Conservation (phyloP, 1,284 basidiomycete species). For the Naganishia cerealis region DNA sequence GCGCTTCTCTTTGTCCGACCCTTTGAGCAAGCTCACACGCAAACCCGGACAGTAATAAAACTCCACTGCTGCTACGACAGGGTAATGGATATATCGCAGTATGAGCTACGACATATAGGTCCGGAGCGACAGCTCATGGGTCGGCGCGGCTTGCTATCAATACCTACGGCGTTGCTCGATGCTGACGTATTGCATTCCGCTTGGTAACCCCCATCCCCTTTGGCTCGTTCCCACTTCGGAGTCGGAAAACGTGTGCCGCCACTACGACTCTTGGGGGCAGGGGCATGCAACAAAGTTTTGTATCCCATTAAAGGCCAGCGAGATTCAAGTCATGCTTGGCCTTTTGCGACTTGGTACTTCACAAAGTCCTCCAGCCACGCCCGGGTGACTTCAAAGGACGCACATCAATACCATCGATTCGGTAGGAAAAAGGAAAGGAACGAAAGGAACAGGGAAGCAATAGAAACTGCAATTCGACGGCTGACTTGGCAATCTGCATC, state of each 20-base stretch:
- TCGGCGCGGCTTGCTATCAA: neutral
- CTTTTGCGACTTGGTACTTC: neutral
- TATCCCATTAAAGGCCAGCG: too few species aligned
- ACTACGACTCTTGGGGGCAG: too few species aligned
- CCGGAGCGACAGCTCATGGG: neutral
- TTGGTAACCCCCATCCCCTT: neutral
- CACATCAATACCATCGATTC: neutral
- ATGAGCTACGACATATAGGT: too few species aligned
- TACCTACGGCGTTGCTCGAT: neutral
- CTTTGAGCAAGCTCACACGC: too few species aligned
- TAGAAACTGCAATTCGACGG: neutral
- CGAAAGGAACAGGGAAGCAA: conserved; percentile 1
- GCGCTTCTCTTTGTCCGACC: too few species aligned
- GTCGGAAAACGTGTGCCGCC: neutral
- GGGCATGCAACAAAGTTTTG: too few species aligned
- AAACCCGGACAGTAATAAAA: too few species aligned
- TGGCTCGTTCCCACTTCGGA: neutral
- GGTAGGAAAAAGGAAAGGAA: neutral
- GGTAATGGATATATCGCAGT: too few species aligned
- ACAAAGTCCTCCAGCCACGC: neutral
- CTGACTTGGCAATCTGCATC: neutral
- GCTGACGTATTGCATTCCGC: neutral
- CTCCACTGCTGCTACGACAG: too few species aligned
- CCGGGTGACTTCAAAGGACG: neutral
- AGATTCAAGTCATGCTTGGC: too few species aligned